Conservation (phyloP, 1,284 basidiomycete genomes). For the Phellinidium pouzarii region DNA sequence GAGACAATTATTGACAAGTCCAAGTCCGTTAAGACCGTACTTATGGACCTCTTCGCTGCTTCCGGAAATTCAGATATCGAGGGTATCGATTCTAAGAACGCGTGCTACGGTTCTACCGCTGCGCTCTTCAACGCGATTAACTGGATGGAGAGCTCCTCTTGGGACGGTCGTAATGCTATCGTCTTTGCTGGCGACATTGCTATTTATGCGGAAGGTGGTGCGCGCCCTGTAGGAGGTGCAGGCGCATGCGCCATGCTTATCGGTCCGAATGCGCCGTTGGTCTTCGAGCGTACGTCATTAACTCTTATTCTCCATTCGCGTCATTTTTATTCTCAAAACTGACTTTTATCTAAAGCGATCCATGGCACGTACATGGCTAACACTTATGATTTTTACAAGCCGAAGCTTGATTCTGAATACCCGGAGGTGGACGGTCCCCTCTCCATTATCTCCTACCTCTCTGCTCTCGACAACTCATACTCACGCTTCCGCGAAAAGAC, state of each 20-base stretch:
- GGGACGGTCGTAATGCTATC: constrained; percentile 97
- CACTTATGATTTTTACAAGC: constrained; percentile 98
- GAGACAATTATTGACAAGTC: constrained; percentile 99
- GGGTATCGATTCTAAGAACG: constrained; percentile 98
- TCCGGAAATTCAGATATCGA: constrained; percentile 97
- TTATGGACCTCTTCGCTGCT: constrained; percentile 95
- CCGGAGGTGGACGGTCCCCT: constrained; percentile 97
- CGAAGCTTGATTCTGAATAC: constrained; percentile 88
- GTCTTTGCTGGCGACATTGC: constrained; percentile 98
- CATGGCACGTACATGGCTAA: constrained; percentile 98
- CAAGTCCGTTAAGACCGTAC: constrained; percentile 96
- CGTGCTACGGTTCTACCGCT: constrained; percentile 97
- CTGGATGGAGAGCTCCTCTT: constrained; percentile 95
- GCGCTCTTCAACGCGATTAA: constrained; percentile 97
- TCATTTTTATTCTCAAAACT: constrained; percentile 87
- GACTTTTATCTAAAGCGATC: constrained; percentile 53
- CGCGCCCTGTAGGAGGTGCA: constrained; percentile 94
- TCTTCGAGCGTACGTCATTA: constrained; percentile 85
- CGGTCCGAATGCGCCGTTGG: constrained; percentile 92
- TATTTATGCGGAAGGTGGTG: constrained; percentile 94
- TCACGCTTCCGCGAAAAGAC: constrained; percentile 82
- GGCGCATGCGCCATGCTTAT: constrained; percentile 94
- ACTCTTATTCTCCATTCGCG: background rate
- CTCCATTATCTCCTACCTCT: constrained; percentile 92
- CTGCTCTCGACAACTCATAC: constrained; percentile 90